These are phyloP conservation scores for Raddia guianensis DNA, from an alignment of 176 grass and related monocot genomes.

Conservation along the genomic window DNA sequence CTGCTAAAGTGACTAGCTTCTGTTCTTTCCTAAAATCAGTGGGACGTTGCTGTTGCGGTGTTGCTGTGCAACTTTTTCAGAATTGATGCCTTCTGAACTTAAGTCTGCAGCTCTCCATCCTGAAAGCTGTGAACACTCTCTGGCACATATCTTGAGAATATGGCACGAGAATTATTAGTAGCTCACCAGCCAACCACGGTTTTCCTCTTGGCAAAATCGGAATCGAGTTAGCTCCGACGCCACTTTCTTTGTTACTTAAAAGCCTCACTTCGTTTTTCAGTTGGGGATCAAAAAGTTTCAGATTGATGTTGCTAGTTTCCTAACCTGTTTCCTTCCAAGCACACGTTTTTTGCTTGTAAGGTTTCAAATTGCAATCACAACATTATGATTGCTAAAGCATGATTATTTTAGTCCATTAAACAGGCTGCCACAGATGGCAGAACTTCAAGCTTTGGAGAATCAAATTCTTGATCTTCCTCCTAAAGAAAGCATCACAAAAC, in stretches of 20 bases:
- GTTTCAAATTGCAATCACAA: neutral
- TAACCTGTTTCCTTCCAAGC: neutral
- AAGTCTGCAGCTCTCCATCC: no score
- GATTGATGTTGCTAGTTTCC: conserved; percentile 8
- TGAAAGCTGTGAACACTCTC: no score
- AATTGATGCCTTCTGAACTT: no score
- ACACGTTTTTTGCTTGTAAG: neutral
- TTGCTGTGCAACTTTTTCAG: neutral
- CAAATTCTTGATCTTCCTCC: neutral
- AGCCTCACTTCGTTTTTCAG: neutral
- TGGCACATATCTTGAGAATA: no score
- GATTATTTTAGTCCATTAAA: neutral
- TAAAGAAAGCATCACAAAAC: neutral
- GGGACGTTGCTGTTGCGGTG: neutral
- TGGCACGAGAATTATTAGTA: no score
- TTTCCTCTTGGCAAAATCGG: neutral
- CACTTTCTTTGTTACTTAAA: conserved; percentile 1
- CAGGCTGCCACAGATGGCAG: neutral
- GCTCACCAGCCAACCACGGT: neutral
- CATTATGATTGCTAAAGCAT: neutral
- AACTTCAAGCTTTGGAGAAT: neutral
- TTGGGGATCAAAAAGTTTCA: conserved; percentile 1
- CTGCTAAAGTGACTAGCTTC: neutral
- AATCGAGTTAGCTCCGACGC: neutral
- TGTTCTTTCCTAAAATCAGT: conserved; percentile 1